Percentiles rank a stretch among this genome's conserved stretches.
phyloP scores from a whole-genome alignment of 371 early-diverging fungal genomes.

The Capillidium rhysosporum region DNA sequence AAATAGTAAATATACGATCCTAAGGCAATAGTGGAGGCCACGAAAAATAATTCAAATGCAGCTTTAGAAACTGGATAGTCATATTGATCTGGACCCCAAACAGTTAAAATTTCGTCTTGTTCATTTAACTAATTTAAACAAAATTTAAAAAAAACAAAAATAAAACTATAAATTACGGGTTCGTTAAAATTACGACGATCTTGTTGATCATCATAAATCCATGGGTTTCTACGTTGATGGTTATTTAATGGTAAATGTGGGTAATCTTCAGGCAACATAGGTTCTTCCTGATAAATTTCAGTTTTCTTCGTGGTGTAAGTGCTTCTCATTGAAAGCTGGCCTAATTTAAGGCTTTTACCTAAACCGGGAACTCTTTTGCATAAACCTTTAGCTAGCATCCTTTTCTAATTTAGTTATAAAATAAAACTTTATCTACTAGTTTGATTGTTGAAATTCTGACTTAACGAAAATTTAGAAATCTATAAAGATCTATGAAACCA shows the following conservation, averaged over 20 bases:
- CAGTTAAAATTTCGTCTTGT: slow-evolving; percentile 6
- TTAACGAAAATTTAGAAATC: too few species aligned
- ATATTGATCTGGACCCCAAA: slow-evolving; percentile 5
- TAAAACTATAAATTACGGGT: not conserved
- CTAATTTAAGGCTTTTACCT: too few species aligned
- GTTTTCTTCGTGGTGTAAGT: not conserved
- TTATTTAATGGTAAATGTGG: slow-evolving; percentile 1
- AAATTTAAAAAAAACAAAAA: not conserved
- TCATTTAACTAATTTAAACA: not conserved
- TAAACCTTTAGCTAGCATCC: too few species aligned
- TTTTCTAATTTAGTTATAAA: too few species aligned
- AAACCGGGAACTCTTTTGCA: too few species aligned
- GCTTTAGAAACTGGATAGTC: not conserved
- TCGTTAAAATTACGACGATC: slow-evolving; percentile 5
- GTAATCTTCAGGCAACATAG: slow-evolving; percentile 2
- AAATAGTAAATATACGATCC: slow-evolving; percentile 1
- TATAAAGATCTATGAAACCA: too few species aligned
- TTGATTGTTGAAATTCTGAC: too few species aligned
- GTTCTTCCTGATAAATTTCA: not conserved
- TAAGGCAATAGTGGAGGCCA: not conserved
- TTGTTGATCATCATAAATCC: slow-evolving; percentile 5
- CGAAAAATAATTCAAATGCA: not conserved
- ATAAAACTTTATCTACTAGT: too few species aligned
- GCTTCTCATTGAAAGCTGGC: too few species aligned
- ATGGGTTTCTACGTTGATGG: slow-evolving; percentile 2